Evolutionary conservation across 23 red algal genomes (phyloP), one percentile per base, ranked within the genome.

Genomic region (Cyanidium caldarium): DNA sequence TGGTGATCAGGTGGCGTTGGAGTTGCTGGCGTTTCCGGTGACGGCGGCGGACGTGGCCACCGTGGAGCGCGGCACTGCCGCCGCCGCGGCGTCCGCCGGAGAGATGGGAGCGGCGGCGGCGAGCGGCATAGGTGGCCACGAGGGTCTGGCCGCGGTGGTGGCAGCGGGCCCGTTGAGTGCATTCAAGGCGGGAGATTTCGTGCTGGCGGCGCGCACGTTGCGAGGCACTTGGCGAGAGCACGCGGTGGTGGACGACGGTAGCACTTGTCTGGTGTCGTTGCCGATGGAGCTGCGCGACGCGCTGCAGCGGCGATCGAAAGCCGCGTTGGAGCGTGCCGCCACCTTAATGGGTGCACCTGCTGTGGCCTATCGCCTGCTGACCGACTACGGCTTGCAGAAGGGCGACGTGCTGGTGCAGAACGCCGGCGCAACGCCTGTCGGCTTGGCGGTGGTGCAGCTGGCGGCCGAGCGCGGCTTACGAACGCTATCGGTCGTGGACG

Each of bases 401-500:
- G 86, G 86, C 16, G 86, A 91, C 68, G 79, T 82, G 33, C 40
- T 91, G 16, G 44, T 91, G 37, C 72, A 78, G 42, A 91, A 78
- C 51, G 75, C 45, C 25, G 86, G 39, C 35, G 72, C 44, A 39
- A 58, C 66, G 1, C 39, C 86, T 10, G 86, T 91, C 2, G 86
- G 86, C 33, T 68, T 69, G 1, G 79, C 86, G n/a, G 66, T 91
- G 44, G 69, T 80, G 67, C 86, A 91, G 69, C 37, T 91, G 14
- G 86, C 71, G 40, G 74, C 39, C 14, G 33, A 68, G 37, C 72
- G 72, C 33, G 79, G 78, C 17, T 39, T 91, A n/a, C 39, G 67
- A 43, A 84, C 77, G 3, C 44, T 91, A 1, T 79, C 73, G 10
- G 36, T 91, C 29, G 80, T 91, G 0, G 69, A 67, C 23, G 77